Percentiles rank a stretch among this genome's conserved stretches.
Evolutionary conservation across 768 basidiomycete species (phyloP).

Genomic region (Ramaria sp.): DNA sequence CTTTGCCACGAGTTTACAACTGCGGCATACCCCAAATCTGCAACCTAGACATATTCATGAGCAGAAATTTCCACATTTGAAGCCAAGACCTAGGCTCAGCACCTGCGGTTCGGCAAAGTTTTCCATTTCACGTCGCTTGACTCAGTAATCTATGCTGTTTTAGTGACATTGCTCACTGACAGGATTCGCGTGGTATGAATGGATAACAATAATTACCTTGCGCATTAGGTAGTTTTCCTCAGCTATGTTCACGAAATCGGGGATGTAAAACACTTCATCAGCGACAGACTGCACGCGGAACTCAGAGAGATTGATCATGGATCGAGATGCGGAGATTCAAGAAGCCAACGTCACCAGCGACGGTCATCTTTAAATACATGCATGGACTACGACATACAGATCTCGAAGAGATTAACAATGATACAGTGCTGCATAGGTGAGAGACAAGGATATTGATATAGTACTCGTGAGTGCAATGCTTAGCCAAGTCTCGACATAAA

Average conservation of each 20-base stretch:
- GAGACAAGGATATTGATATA: neutral
- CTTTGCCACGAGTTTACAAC: neutral
- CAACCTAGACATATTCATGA: conserved; percentile 31
- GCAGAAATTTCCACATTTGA: neutral
- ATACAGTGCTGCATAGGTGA: neutral
- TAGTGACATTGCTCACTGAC: neutral
- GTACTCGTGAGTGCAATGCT: neutral
- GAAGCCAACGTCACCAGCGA: neutral
- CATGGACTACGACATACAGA: neutral
- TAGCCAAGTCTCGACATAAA: too few species aligned
- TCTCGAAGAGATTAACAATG: neutral
- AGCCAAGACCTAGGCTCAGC: conserved; percentile 15
- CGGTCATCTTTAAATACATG: neutral
- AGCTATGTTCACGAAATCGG: conserved; percentile 59
- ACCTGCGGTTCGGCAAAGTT: conserved; percentile 59
- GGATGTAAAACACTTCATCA: conserved; percentile 53
- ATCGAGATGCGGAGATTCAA: neutral
- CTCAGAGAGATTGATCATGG: neutral
- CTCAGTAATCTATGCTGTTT: conserved; percentile 49
- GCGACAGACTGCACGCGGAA: conserved; percentile 2
- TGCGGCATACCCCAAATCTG: conserved; percentile 56
- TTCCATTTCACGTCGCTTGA: conserved; percentile 81
- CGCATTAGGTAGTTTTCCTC: conserved; percentile 72
- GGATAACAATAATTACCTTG: conserved; percentile 38
- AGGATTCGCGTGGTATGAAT: neutral